phyloP scores from a whole-genome alignment of 176 grass and related monocot species.

The Bonia amplexicaulis region DNA sequence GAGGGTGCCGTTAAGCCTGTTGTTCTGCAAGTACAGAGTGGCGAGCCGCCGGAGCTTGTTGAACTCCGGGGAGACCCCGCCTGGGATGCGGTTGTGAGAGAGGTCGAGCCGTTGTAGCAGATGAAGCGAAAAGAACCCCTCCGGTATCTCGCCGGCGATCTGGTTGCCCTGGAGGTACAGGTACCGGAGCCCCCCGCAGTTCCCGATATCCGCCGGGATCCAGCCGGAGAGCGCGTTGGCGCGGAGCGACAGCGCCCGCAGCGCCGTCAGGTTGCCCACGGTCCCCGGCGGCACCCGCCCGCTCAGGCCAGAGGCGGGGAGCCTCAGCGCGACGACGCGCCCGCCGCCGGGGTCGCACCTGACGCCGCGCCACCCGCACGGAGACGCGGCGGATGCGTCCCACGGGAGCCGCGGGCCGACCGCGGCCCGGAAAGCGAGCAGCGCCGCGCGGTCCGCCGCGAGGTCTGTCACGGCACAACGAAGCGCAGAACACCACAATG shows the following conservation, averaged over 20 bases:
- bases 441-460: constrained; percentile 51
- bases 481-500: not conserved
- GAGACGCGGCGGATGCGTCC: constrained; percentile 26
- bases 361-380: constrained; percentile 74
- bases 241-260: constrained; percentile 50
- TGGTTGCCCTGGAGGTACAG: constrained; percentile 47
- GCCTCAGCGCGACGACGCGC: constrained; percentile 47
- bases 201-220: constrained; percentile 58
- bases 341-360: constrained; percentile 15
- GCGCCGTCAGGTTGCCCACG: constrained; percentile 66
- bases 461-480: constrained; percentile 26
- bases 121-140: constrained; percentile 41
- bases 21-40: constrained; percentile 46
- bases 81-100: constrained; percentile 33
- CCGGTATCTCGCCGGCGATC: constrained; percentile 46
- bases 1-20: constrained; percentile 46
- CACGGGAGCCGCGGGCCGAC: constrained; percentile 39
- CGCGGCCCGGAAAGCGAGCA: constrained; percentile 50
- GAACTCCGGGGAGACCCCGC: constrained; percentile 36
- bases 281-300: constrained; percentile 33
- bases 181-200: constrained; percentile 34
- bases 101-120: constrained; percentile 56
- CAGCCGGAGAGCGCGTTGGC: constrained; percentile 58
- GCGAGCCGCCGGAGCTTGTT: constrained; percentile 44
- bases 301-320: constrained; percentile 33